phyloP scores from a whole-genome alignment of 148 eudicot species.

The Chenopodium berlandieri region DNA sequence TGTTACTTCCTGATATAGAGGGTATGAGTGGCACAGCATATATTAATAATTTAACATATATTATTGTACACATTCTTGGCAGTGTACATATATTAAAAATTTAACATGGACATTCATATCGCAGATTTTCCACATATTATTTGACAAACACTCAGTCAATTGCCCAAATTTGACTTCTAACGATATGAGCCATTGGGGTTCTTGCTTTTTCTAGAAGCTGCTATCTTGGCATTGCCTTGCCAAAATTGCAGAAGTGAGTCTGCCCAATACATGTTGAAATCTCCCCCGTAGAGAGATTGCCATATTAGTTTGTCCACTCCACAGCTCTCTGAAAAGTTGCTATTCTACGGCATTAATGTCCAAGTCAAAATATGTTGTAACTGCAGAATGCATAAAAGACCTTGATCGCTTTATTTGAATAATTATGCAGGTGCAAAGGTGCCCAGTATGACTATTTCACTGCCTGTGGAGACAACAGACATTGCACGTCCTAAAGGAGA shows the following conservation, averaged over 20 bases:
- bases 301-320: background rate
- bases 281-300: background rate
- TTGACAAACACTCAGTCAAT: background rate
- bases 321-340: background rate
- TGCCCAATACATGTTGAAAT: background rate
- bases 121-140: background rate
- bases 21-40: background rate
- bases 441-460: conserved; percentile 60
- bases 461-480: conserved; percentile 62
- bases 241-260: background rate
- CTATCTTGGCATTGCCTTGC: background rate
- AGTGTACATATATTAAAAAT: background rate
- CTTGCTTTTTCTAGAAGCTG: background rate
- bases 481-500: conserved; percentile 52
- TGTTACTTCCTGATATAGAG: background rate
- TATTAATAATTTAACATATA: background rate
- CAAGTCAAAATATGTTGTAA: background rate
- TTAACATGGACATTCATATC: background rate
- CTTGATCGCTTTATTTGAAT: conserved; percentile 3
- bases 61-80: background rate
- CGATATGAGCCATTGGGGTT: background rate
- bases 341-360: background rate
- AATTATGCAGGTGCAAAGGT: conserved; percentile 66
- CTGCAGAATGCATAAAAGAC: conserved; percentile 1
- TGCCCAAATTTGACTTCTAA: background rate